Evolutionary conservation across 2,329 filamentous ascomycete species (phyloP).

Genomic region (Aspergillus neoniger): DNA sequence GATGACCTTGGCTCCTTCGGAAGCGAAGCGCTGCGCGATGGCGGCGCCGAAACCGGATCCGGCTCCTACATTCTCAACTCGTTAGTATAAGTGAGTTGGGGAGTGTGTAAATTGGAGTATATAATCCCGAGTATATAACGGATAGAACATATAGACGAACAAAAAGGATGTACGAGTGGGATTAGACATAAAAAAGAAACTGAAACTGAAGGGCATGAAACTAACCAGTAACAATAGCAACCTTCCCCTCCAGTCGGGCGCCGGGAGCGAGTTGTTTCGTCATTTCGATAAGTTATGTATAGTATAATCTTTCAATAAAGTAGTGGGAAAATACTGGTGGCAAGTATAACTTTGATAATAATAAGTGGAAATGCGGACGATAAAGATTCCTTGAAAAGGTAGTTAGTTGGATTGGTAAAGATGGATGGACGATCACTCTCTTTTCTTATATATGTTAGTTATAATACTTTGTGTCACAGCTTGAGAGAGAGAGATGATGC

Average conservation of each 20-base stretch:
- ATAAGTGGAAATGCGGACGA: background rate
- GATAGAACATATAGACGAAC: background rate
- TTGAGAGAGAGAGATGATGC: no score
- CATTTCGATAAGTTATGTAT: constrained; percentile 8
- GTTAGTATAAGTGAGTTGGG: no score
- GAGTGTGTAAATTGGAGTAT: no score
- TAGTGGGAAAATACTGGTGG: background rate
- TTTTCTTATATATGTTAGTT: no score
- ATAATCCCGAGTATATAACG: background rate
- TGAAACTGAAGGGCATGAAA: background rate
- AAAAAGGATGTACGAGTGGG: background rate
- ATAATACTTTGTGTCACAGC: no score
- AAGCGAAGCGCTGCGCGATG: constrained; percentile 41
- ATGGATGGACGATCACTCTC: no score
- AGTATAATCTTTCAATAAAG: background rate
- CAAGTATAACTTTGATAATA: background rate
- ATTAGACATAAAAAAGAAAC: background rate
- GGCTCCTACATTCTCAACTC: constrained; percentile 27
- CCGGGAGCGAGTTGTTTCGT: constrained; percentile 19
- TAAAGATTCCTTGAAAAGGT: background rate
- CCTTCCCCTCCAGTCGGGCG: constrained; percentile 45
- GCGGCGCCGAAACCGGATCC: constrained; percentile 48
- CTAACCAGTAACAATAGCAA: constrained; percentile 49
- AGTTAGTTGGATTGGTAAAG: background rate
- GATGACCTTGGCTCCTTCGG: constrained; percentile 47